Conservation (phyloP, 441 rosid species). For the Brassica hybrid region DNA sequence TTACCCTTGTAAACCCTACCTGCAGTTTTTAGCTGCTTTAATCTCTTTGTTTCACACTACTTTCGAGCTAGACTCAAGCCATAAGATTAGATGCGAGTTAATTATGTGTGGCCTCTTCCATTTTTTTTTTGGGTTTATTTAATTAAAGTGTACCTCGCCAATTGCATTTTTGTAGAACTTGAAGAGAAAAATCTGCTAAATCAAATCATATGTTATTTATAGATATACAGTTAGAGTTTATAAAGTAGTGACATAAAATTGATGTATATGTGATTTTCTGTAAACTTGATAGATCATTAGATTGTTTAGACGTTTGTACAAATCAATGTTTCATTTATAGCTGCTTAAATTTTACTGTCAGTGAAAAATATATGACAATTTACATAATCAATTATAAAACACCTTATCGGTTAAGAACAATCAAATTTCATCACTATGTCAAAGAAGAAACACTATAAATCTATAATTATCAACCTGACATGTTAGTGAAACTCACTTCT, state of each 20-base stretch:
- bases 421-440: neutral
- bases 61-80: neutral
- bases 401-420: neutral
- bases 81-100: neutral
- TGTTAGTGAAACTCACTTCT: too few species aligned
- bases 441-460: neutral
- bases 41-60: constrained; percentile 4
- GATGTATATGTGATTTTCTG: too few species aligned
- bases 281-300: too few species aligned
- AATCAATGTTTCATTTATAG: neutral
- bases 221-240: too few species aligned
- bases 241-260: too few species aligned
- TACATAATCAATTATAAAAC: too few species aligned
- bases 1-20: neutral
- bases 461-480: neutral
- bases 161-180: too few species aligned
- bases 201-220: too few species aligned
- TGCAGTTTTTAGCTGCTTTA: neutral
- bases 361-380: neutral
- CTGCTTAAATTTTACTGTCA: neutral
- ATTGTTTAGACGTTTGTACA: neutral
- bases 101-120: neutral
- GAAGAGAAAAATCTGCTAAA: too few species aligned
- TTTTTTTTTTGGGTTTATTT: neutral
- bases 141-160: too few species aligned